phyloP scores from a whole-genome alignment of 139 green algal genomes.

The Chlorella sp. region DNA sequence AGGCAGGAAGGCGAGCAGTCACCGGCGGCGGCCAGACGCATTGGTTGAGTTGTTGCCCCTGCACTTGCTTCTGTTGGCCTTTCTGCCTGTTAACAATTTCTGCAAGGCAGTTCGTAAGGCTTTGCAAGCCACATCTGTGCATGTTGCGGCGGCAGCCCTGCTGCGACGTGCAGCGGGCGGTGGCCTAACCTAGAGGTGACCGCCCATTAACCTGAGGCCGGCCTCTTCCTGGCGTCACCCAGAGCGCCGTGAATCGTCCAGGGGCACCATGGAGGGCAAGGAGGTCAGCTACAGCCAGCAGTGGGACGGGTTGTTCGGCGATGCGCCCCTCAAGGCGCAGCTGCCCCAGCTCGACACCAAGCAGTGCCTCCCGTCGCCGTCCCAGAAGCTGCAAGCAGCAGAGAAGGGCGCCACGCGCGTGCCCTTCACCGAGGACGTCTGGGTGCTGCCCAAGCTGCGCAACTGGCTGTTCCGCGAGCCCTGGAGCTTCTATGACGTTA shows the following conservation, averaged over 20 bases:
- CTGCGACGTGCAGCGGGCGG: no score
- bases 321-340: neutral
- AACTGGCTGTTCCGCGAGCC: neutral
- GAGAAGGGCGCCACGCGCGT: conserved; percentile 7
- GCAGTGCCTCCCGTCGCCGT: conserved; percentile 69
- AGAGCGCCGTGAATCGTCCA: neutral
- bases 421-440: neutral
- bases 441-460: neutral
- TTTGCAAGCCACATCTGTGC: no score
- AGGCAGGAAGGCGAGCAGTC: no score
- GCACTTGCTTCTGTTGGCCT: no score
- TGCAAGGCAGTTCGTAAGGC: no score
- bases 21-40: no score
- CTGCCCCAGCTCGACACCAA: conserved; percentile 63
- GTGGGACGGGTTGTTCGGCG: conserved; percentile 23
- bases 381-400: neutral
- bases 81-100: no score
- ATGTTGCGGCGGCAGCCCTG: no score
- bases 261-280: neutral
- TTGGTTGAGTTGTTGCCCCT: no score
- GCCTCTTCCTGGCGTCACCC: neutral
- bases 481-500: neutral
- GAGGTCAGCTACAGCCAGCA: conserved; percentile 14
- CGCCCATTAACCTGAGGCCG: no score
- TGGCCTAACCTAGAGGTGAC: no score